Evolutionary conservation across 768 basidiomycete species (phyloP).

Genomic region (Panellus pusillus): DNA sequence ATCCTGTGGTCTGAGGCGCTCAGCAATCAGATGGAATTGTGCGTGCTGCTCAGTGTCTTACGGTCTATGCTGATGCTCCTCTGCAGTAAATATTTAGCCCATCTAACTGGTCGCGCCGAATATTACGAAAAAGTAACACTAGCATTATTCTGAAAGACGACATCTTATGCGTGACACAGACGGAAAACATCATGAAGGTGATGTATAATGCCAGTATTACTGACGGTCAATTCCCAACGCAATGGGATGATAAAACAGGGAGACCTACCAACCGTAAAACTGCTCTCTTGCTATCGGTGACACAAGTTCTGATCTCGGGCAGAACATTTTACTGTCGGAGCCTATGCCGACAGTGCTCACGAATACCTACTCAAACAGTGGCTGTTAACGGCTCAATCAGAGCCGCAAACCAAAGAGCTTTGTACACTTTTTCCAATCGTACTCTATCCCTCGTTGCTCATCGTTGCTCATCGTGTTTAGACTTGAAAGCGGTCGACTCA

Average conservation of each 20-base stretch:
- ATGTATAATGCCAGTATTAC: conserved; percentile 45
- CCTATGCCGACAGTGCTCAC: conserved; percentile 61
- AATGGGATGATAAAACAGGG: conserved; percentile 50
- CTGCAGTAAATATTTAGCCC: conserved; percentile 72
- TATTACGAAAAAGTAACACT: conserved; percentile 49
- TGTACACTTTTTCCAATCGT: conserved; percentile 41
- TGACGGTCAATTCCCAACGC: conserved; percentile 55
- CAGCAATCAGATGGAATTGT: conserved; percentile 70
- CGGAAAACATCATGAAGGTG: conserved; percentile 45
- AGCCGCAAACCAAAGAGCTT: conserved; percentile 47
- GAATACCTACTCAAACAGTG: conserved; percentile 71
- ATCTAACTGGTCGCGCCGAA: conserved; percentile 66
- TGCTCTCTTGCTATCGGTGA: background rate
- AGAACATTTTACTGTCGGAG: conserved; percentile 54
- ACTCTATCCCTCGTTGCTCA: background rate
- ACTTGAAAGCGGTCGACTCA: conserved; percentile 50
- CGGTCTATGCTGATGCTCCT: conserved; percentile 7
- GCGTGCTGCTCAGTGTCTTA: conserved; percentile 13
- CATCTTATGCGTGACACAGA: conserved; percentile 45
- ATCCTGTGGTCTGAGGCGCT: conserved; percentile 42
- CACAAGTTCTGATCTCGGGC: background rate
- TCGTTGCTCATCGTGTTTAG: conserved; percentile 24
- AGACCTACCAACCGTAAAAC: conserved; percentile 44
- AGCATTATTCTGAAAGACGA: conserved; percentile 12
- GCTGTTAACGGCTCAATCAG: conserved; percentile 47